A percentile compares a stretch with the other conserved stretches of the same genome.
Conservation (phyloP, 2,329 filamentous ascomycete species). For the Thelonectria blattea region DNA sequence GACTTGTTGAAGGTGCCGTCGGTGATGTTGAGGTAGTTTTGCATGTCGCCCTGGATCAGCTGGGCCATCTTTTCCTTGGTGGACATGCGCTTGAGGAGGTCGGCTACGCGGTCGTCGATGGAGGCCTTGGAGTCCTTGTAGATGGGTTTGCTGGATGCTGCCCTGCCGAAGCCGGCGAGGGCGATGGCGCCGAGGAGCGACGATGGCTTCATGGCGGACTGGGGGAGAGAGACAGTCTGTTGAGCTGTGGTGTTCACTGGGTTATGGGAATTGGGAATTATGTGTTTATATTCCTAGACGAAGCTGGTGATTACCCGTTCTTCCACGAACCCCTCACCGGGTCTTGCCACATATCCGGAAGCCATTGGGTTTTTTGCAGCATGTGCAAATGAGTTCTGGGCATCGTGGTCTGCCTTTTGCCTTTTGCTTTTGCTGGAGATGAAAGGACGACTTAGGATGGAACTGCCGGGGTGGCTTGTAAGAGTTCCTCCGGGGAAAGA, state of each 20-base stretch:
- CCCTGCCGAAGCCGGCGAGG: slow-evolving; percentile 34
- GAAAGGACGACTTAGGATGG: slow-evolving; percentile 19
- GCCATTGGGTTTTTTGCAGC: slow-evolving; percentile 1
- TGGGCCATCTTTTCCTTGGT: slow-evolving; percentile 76
- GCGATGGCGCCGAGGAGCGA: slow-evolving; percentile 31
- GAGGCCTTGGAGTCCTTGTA: slow-evolving; percentile 70
- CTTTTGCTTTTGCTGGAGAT: slow-evolving; percentile 13
- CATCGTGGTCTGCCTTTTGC: slow-evolving; percentile 13
- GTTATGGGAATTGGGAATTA: slow-evolving; percentile 6
- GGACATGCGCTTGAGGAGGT: slow-evolving; percentile 75
- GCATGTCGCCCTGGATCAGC: slow-evolving; percentile 71
- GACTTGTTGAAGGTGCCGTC: slow-evolving; percentile 70
- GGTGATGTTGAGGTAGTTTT: slow-evolving; percentile 75
- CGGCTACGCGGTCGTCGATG: slow-evolving; percentile 68
- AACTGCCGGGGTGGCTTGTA: slow-evolving; percentile 20
- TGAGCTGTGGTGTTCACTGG: slow-evolving; percentile 1
- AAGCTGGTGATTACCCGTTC: slow-evolving; percentile 29
- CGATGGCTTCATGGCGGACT: slow-evolving; percentile 39
- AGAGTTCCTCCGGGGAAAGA: slow-evolving; percentile 30
- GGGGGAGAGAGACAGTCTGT: slow-evolving; percentile 15
- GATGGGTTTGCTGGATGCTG: slow-evolving; percentile 47
- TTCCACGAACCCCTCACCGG: slow-evolving; percentile 17
- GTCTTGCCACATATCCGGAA: slow-evolving; percentile 16
- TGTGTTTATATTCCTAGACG: neutral
- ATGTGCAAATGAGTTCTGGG: slow-evolving; percentile 9